phyloP scores from a whole-genome alignment of 108 stramenopile species.

The Mediolabrus comicus region DNA sequence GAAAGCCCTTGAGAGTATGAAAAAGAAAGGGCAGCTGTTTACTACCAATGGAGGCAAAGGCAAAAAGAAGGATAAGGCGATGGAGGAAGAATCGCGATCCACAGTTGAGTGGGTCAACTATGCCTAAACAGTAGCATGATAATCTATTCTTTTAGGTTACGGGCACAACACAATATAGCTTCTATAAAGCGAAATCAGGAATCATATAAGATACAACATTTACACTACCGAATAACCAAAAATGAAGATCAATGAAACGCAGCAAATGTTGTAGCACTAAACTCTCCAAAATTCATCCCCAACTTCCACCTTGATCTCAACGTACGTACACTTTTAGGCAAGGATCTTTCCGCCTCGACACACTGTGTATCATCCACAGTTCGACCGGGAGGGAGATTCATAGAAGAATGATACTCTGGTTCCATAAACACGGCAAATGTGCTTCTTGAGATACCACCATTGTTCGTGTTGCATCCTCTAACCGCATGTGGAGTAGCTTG shows the following conservation, averaged over 20 bases:
- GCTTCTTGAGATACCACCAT: slow-evolving; percentile 49
- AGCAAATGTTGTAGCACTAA: slow-evolving; percentile 65
- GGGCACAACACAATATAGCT: not conserved
- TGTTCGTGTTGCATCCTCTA: slow-evolving; percentile 52
- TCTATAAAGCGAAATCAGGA: not conserved
- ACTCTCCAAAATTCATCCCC: slow-evolving; percentile 80
- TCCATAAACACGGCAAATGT: slow-evolving; percentile 83
- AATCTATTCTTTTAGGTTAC: too few relatives aligned
- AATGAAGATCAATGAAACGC: slow-evolving; percentile 60
- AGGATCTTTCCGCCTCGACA: slow-evolving; percentile 29
- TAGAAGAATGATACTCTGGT: slow-evolving; percentile 58
- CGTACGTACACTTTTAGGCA: slow-evolving; percentile 52
- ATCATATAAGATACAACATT: not conserved
- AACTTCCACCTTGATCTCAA: slow-evolving; percentile 56
- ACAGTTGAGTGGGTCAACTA: slow-evolving; percentile 34
- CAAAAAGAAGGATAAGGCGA: not conserved
- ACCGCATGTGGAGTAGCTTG: slow-evolving; percentile 95
- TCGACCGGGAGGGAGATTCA: slow-evolving; percentile 57
- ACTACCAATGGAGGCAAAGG: not conserved
- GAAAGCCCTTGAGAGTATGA: slow-evolving; percentile 55
- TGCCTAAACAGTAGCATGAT: slow-evolving; percentile 5
- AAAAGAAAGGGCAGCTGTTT: slow-evolving; percentile 43
- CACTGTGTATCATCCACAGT: slow-evolving; percentile 58
- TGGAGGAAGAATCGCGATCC: not conserved
- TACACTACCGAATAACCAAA: not conserved